Conservation (phyloP, 1,139 yeast genomes). For the Casaregolazyma suthepensis region DNA sequence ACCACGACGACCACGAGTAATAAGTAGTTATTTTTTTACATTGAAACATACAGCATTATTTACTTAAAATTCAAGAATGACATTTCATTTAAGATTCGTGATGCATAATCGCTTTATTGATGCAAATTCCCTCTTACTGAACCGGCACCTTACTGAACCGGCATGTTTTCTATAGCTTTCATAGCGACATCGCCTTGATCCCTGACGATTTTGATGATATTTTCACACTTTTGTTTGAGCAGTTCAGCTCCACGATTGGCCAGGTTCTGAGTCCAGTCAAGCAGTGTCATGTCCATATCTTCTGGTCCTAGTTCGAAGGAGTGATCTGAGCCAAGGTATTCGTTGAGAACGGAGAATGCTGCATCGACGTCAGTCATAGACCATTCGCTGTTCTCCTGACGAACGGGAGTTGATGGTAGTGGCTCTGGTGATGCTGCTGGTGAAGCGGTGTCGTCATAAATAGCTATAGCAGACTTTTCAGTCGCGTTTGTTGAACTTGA, state of each 20-base stretch:
- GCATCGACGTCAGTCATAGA: conserved; percentile 25
- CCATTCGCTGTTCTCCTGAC: conserved; percentile 20
- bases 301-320: not conserved
- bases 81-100: not conserved
- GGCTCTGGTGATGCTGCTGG: not conserved
- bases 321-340: not conserved
- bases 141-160: conserved; percentile 10
- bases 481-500: conserved; percentile 15
- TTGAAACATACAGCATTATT: not conserved
- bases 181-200: conserved; percentile 26
- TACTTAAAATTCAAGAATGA: not conserved
- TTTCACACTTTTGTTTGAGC: conserved; percentile 30
- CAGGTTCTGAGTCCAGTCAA: conserved; percentile 58
- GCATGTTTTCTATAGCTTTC: conserved; percentile 18
- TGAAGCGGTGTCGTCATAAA: not conserved
- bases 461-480: not conserved
- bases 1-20: conserved; percentile 1
- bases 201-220: conserved; percentile 27
- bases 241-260: conserved; percentile 29
- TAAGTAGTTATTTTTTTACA: not conserved
- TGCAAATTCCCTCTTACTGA: no score
- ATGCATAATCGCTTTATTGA: no score
- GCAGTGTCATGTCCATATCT: conserved; percentile 46
- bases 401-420: not conserved
- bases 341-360: conserved; percentile 36